A percentile compares a stretch with the other conserved stretches of the same genome.
phyloP scores from a whole-genome alignment of 225 moss, liverwort and hornwort genomes.

The Sphagnum contortum region DNA sequence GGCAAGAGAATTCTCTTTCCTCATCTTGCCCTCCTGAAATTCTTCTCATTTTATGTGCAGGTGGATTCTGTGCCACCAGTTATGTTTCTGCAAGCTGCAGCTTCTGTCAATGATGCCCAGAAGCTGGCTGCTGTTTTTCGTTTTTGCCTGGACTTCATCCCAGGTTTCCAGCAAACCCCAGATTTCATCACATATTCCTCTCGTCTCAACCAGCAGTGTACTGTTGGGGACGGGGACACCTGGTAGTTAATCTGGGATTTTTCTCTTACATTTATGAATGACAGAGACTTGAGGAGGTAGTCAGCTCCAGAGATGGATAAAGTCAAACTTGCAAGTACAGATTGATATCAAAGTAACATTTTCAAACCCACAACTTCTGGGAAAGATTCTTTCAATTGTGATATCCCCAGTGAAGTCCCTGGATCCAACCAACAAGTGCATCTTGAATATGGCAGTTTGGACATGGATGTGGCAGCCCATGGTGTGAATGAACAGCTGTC shows the following conservation, averaged over 20 bases:
- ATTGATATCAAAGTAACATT: too few species aligned
- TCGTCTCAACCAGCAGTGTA: conserved; percentile 39
- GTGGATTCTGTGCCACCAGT: conserved; percentile 65
- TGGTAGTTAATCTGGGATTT: conserved; percentile 1
- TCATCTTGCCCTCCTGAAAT: neutral
- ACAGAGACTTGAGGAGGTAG: too few species aligned
- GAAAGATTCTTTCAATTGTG: too few species aligned
- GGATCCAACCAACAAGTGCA: too few species aligned
- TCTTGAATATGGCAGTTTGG: too few species aligned
- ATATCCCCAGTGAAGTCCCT: too few species aligned
- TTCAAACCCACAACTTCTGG: too few species aligned
- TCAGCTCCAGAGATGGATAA: too few species aligned
- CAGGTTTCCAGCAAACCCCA: conserved; percentile 65
- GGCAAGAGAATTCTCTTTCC: neutral
- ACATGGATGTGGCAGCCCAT: too few species aligned
- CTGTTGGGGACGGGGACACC: conserved; percentile 24
- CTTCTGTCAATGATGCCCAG: conserved; percentile 51
- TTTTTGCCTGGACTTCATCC: conserved; percentile 74
- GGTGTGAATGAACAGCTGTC: too few species aligned
- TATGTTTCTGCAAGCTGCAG: conserved; percentile 76
- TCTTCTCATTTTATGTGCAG: conserved; percentile 13
- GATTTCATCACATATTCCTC: conserved; percentile 71
- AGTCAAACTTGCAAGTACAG: too few species aligned
- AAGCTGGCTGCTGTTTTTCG: conserved; percentile 72
- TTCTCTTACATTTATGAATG: too few species aligned